Base-by-base conservation (phyloP, 768 basidiomycete species). In the Lyophyllum decastes region DNA sequence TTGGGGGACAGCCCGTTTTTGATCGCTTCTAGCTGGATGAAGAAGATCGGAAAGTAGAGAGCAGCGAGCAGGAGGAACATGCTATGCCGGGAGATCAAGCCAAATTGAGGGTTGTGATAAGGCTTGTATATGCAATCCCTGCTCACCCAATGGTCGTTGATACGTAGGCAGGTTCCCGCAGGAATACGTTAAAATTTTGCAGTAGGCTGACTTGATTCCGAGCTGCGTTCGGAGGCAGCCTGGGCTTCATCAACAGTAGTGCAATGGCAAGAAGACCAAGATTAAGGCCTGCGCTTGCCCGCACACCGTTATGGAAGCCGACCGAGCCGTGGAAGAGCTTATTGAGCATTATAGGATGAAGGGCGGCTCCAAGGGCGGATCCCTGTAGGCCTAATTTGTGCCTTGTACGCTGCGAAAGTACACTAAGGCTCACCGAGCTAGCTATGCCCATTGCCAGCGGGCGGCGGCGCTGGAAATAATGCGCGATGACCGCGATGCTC, bases 321-420 rank as follows among this genome's bases (percentile, higher is more conserved):
- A 80, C 72, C 2, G 61, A 63, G 5, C 79, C 76, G 53, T 81
- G 72, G 58, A 81, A 78, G 55, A 77, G 71, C 46, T 79, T 74
- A 64, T 89, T 88, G n/a, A 90, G 72, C 74, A 87, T 79, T 62
- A 87, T 84, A 1, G 86, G 85, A 52, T 86, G 84, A n/a, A 88
- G 59, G 21, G 82, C 75, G 12, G 83, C 86, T 5, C 88, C 87
- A 17, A 86, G 63, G 16, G 80, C 83, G 10, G 84, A 76, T 14
- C 79, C 78, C 77, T 79, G 57, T 6, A 6, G 16, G 2, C n/a
- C n/a, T n/a, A n/a, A n/a, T n/a, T n/a, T n/a, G n/a, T n/a, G n/a
- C n/a, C n/a, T n/a, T n/a, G n/a, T n/a, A n/a, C n/a, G n/a, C n/a
- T n/a, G n/a, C n/a, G n/a, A n/a, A n/a, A 27, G n/a, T 30, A 11